These are phyloP conservation scores for Pichia sorboxylosa DNA, from an alignment of 1,139 yeast species.

Conservation along the genomic window DNA sequence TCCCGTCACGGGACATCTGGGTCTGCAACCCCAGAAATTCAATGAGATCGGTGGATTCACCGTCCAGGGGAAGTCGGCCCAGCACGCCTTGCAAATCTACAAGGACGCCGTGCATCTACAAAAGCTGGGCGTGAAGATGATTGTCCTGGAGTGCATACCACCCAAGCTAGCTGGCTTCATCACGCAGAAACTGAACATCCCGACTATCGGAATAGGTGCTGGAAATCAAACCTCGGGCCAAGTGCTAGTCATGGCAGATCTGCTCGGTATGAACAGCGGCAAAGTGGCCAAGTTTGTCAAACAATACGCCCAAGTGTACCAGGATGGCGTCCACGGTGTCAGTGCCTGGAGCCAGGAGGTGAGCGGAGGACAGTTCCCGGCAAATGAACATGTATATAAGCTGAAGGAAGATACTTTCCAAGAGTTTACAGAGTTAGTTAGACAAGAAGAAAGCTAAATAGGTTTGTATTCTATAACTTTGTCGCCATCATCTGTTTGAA, in stretches of 20 bases:
- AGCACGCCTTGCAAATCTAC: slow-evolving; percentile 46
- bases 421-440: slow-evolving; percentile 28
- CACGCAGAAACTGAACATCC: slow-evolving; percentile 49
- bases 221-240: slow-evolving; percentile 81
- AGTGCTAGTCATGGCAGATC: slow-evolving; percentile 77
- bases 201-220: slow-evolving; percentile 95
- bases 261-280: slow-evolving; percentile 62
- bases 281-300: slow-evolving; percentile 63
- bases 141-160: slow-evolving; percentile 83
- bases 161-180: slow-evolving; percentile 55
- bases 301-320: slow-evolving; percentile 44
- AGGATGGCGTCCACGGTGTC: slow-evolving; percentile 42
- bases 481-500: too few species aligned
- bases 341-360: slow-evolving; percentile 50
- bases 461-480: too few species aligned
- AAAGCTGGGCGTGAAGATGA: slow-evolving; percentile 63
- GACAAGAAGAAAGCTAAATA: slow-evolving; percentile 7
- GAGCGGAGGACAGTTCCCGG: slow-evolving; percentile 44
- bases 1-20: slow-evolving; percentile 88
- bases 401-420: slow-evolving; percentile 56
- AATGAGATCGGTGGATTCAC: slow-evolving; percentile 77
- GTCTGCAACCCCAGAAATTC: slow-evolving; percentile 82
- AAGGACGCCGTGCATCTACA: slow-evolving; percentile 63
- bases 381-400: slow-evolving; percentile 53
- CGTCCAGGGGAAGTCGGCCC: slow-evolving; percentile 61